phyloP scores from a whole-genome alignment of 352 stramenopile genomes.

The Pseudoperonospora humuli region DNA sequence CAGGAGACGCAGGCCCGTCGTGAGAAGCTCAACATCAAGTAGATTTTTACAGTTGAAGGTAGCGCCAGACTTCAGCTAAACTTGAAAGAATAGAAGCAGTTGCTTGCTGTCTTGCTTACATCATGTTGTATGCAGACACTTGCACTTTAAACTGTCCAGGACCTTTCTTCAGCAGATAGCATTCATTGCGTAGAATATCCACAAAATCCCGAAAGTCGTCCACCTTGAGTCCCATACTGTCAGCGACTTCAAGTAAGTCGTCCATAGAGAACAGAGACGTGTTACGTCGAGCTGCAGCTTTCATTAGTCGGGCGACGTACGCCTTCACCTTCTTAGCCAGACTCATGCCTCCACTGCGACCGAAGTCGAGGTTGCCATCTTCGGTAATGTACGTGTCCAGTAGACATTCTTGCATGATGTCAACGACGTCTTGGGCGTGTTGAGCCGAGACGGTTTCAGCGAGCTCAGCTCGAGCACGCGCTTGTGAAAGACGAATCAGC shows the following conservation, averaged over 20 bases:
- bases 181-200: slow-evolving; percentile 82
- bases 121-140: slow-evolving; percentile 43
- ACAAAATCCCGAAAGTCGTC: slow-evolving; percentile 81
- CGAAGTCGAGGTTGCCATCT: slow-evolving; percentile 83
- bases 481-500: slow-evolving; percentile 86
- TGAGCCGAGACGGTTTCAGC: slow-evolving; percentile 88
- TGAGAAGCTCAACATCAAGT: slow-evolving; percentile 56
- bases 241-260: slow-evolving; percentile 60
- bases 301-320: slow-evolving; percentile 74
- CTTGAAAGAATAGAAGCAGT: too few relatives aligned
- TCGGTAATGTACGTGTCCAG: slow-evolving; percentile 88
- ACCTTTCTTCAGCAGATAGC: slow-evolving; percentile 80
- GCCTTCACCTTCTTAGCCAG: slow-evolving; percentile 71
- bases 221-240: slow-evolving; percentile 66
- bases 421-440: slow-evolving; percentile 95
- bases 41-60: slow-evolving; percentile 4
- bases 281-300: slow-evolving; percentile 46
- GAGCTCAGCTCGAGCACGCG: slow-evolving; percentile 92
- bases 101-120: slow-evolving; percentile 12
- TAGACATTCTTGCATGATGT: slow-evolving; percentile 93
- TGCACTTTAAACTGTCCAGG: slow-evolving; percentile 73
- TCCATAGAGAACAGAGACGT: slow-evolving; percentile 68
- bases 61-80: neutral
- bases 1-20: slow-evolving; percentile 56
- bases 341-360: slow-evolving; percentile 58